A percentile compares a stretch with the other conserved stretches of the same genome.
These are phyloP conservation scores for Bremia lactucae DNA, from an alignment of 352 stramenopile genomes.

Conservation along the genomic window DNA sequence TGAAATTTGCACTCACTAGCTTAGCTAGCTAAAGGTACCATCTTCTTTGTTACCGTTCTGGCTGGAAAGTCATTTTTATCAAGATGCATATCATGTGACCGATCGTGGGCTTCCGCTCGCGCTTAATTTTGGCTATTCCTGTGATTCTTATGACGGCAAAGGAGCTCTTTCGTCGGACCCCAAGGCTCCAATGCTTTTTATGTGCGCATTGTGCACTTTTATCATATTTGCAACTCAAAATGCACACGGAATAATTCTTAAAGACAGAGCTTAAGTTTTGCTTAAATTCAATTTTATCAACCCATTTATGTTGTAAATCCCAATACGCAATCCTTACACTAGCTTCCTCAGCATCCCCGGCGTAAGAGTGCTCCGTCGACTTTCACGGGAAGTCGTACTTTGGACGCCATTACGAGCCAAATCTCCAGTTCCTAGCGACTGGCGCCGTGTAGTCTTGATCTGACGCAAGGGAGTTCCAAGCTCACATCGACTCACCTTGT, in stretches of 20 bases:
- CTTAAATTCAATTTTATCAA: slow-evolving; percentile 1
- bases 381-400: slow-evolving; percentile 20
- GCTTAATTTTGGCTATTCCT: slow-evolving; percentile 76
- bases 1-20: too few relatives aligned
- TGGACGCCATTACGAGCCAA: slow-evolving; percentile 11
- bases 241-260: slow-evolving; percentile 19
- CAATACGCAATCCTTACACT: slow-evolving; percentile 9
- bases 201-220: slow-evolving; percentile 65
- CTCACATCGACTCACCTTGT: slow-evolving; percentile 95
- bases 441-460: slow-evolving; percentile 48
- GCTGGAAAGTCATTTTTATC: slow-evolving; percentile 82
- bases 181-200: slow-evolving; percentile 69
- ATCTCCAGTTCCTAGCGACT: slow-evolving; percentile 19
- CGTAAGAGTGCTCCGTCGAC: slow-evolving; percentile 31
- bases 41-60: slow-evolving; percentile 49
- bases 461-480: slow-evolving; percentile 89
- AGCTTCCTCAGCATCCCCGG: slow-evolving; percentile 17
- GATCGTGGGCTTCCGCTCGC: slow-evolving; percentile 61
- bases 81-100: slow-evolving; percentile 75
- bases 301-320: neutral
- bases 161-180: slow-evolving; percentile 68
- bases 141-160: slow-evolving; percentile 56
- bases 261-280: too few relatives aligned
- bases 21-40: too few relatives aligned
- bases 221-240: too few relatives aligned